Conservation (phyloP, 2,329 filamentous ascomycete genomes). For the Exophiala oligosperma region DNA sequence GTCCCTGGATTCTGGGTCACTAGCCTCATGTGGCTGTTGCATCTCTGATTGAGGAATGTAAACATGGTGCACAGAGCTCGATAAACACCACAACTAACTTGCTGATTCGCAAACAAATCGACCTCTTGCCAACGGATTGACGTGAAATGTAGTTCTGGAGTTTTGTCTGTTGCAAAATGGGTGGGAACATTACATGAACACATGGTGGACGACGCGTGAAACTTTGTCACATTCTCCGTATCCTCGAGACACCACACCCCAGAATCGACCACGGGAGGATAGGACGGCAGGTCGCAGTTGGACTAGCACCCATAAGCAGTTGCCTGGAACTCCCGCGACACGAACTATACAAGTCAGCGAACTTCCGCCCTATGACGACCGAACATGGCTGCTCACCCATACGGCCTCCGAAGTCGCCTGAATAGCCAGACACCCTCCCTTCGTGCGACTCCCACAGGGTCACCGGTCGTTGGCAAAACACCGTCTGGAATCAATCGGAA, state of each 20-base stretch:
- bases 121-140: neutral
- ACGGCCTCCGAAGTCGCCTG: conserved; percentile 28
- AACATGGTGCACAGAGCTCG: conserved; percentile 2
- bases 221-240: neutral
- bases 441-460: conserved; percentile 20
- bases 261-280: no score
- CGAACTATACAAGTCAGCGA: neutral
- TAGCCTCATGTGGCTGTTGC: neutral
- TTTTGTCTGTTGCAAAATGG: neutral
- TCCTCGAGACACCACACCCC: neutral
- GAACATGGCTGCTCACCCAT: conserved; percentile 27
- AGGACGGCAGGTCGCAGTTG: no score
- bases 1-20: neutral
- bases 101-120: neutral
- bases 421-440: conserved; percentile 21
- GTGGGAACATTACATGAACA: neutral
- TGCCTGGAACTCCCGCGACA: neutral
- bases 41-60: neutral
- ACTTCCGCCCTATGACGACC: neutral
- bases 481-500: conserved; percentile 15
- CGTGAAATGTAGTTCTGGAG: neutral
- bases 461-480: conserved; percentile 16
- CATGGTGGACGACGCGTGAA: neutral
- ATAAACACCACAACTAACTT: neutral
- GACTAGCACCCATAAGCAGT: no score